Evolutionary conservation across 2,329 filamentous ascomycete species (phyloP), one percentile per base, ranked within the genome.

Genomic region (Aspergillus sclerotialis): DNA sequence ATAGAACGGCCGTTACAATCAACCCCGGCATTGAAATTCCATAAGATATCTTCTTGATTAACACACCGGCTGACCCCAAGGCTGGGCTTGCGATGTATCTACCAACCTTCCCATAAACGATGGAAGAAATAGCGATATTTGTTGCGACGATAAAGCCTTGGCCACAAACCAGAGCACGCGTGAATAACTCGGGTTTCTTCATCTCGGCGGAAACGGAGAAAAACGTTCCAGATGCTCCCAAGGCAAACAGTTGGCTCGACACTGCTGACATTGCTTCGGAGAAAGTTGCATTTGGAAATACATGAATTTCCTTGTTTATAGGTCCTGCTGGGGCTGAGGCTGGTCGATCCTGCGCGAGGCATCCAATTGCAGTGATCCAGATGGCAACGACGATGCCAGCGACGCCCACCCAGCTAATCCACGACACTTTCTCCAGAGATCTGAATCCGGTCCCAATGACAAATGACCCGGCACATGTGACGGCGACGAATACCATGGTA

Each of bases 71-170:
- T 17, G 62, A 66, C 1, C 64, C 67, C 3, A 70, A 53, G 1
- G 64, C 64, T 0, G 67, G 67, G 0, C 63, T 67, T 1, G 65
- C 56, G 7, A 70, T 59, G 30, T 55, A 63, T 0, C 55, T 58
- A 1, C 67, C 67, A 36, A 62, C 67, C 42, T 50, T 68, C 42
- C 56, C 59, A 49, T 69, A 70, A 2, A 70, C 58, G 1, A 68
- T 54, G 4, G 50, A 37, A 7, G 54, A 53, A 19, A 64, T 52
- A 7, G 50, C 39, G 6, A 55, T 39, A 19, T 64, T 62, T 2
- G 55, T 32, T 7, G 48, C 39, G 1, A 46, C 53, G 8, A 66
- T 51, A 10, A 45, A 31, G 12, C 55, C 21, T 29, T 61, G 62
- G 4, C 52, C 53, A 7, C 41, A 19, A 16, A 56, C 46, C 3